Percentiles rank a stretch among this genome's conserved stretches.
phyloP scores from a whole-genome alignment of 1,284 basidiomycete species.

The Abortiporus biennis region DNA sequence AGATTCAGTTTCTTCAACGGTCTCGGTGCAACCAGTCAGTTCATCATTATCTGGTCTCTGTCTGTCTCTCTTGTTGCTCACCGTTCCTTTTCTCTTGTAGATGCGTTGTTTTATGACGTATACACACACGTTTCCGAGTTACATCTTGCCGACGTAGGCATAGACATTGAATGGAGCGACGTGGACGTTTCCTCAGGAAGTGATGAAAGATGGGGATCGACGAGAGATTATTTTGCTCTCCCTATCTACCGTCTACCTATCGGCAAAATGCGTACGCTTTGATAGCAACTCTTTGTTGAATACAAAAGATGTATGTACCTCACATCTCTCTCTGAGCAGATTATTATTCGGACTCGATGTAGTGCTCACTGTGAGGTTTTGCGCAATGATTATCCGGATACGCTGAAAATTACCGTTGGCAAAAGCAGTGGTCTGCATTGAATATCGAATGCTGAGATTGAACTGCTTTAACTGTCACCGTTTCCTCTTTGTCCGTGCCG shows the following conservation, averaged over 20 bases:
- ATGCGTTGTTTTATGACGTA: slow-evolving; percentile 86
- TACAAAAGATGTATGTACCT: no score
- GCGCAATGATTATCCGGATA: no score
- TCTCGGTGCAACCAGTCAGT: slow-evolving; percentile 86
- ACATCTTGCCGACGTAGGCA: slow-evolving; percentile 79
- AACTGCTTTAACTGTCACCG: no score
- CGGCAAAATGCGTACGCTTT: slow-evolving; percentile 31
- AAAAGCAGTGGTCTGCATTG: no score
- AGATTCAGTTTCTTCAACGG: slow-evolving; percentile 98
- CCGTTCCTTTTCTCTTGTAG: slow-evolving; percentile 31
- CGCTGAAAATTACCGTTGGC: no score
- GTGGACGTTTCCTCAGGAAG: slow-evolving; percentile 51
- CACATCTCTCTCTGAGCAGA: no score
- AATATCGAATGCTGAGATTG: no score
- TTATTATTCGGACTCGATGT: no score
- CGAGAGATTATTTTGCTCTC: slow-evolving; percentile 66
- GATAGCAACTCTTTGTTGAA: no score
- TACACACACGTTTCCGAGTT: slow-evolving; percentile 84
- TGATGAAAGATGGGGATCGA: slow-evolving; percentile 60
- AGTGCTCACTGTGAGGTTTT: no score
- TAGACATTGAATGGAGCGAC: slow-evolving; percentile 70
- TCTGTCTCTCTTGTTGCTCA: neutral
- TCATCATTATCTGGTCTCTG: slow-evolving; percentile 2
- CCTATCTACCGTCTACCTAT: slow-evolving; percentile 63
- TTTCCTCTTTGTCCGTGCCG: no score